Evolutionary conservation across 2,329 filamentous ascomycete genomes (phyloP), one percentile per base, ranked within the genome.

Genomic region (Botryotinia globosa): DNA sequence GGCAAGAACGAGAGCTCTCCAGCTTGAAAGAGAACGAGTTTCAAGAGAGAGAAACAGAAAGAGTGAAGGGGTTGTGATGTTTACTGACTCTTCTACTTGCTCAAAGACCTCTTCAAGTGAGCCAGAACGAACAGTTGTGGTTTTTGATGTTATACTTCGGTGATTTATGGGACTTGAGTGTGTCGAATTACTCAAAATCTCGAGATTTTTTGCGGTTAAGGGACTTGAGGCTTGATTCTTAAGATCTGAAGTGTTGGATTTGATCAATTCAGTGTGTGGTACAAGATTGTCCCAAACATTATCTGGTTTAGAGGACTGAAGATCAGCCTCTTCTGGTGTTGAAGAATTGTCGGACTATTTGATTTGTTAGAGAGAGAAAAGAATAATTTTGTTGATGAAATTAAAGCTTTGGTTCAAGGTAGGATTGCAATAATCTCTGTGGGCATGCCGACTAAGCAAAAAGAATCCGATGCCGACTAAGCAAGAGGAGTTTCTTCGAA

Each of bases 81-180:
- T 67, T 3, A 67, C 65, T 67, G 14, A 67, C 65, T 67, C 25
- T 67, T 67, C 34, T 42, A 25, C n/a, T 56, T 67, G 65, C n/a
- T 67, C 32, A 29, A 56, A 37, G n/a, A 56, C 8, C 34, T 42
- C 65, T 67, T 67, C 65, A 32, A 56, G 34, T 32, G 65, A 56
- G 29, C 48, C 25, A 56, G 48, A 67, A 67, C 5, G 48, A 56
- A 42, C 34, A 56, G 65, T 67, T 16, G 65, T 56, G 25, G 48
- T 12, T 42, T n/a, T 56, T 32, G 65, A 42, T 1, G 48, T 42
- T 56, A 32, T 25, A 37, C 34, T 56, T 42, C 18, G 5, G 25
- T 32, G 18, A 14, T 32, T 42, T 14, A 20, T 32, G 39, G 34
- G 12, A 32, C 10, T 67, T 18, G 25, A 16, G 56, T 67, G 12